Conservation (phyloP, 2,329 filamentous ascomycete species). For the Paecilomyces formosus region DNA sequence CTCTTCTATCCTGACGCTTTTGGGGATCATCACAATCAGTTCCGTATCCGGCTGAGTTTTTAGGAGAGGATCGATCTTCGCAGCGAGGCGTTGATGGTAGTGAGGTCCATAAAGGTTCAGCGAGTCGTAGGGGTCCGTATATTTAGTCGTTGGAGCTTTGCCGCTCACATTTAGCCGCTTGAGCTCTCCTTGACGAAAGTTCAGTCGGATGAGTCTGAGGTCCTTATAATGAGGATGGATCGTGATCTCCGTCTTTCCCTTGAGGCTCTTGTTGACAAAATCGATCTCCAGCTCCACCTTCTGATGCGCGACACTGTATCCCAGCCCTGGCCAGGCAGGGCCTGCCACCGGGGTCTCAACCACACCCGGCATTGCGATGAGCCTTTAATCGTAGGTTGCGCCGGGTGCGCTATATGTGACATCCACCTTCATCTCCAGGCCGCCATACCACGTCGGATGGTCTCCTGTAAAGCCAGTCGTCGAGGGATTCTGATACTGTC, state of each 20-base stretch:
- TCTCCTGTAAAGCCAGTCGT: background rate
- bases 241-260: constrained; percentile 73
- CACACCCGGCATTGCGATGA: constrained; percentile 31
- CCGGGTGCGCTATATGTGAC: constrained; percentile 26
- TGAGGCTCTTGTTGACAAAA: constrained; percentile 66
- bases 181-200: constrained; percentile 56
- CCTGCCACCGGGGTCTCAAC: constrained; percentile 23
- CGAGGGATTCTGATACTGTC: background rate
- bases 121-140: constrained; percentile 39
- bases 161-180: constrained; percentile 44
- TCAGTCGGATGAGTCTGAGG: constrained; percentile 49
- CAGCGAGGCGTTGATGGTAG: constrained; percentile 71
- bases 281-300: constrained; percentile 85
- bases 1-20: constrained; percentile 55
- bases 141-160: constrained; percentile 31
- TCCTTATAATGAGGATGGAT: constrained; percentile 58
- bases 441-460: constrained; percentile 1
- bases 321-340: constrained; percentile 24
- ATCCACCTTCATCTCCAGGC: constrained; percentile 32
- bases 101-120: constrained; percentile 50
- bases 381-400: constrained; percentile 29
- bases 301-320: constrained; percentile 66
- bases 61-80: constrained; percentile 55
- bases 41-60: constrained; percentile 48
- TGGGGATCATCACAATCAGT: constrained; percentile 52